A percentile compares a stretch with the other conserved stretches of the same genome.
These are phyloP conservation scores for Handroanthus guayacan DNA, from an alignment of 257 asterid species.

Conservation along the genomic window DNA sequence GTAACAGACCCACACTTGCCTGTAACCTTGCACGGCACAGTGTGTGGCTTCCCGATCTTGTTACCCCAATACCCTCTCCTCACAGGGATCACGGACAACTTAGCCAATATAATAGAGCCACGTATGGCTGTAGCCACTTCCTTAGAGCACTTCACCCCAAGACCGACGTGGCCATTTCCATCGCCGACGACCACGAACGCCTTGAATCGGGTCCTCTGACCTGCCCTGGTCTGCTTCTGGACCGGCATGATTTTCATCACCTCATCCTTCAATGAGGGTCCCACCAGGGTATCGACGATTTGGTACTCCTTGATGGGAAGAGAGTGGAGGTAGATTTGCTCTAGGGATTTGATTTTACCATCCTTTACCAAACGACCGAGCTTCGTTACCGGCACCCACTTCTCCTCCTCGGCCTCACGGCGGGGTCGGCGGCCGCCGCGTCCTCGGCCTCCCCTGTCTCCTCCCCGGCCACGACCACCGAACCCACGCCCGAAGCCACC, in stretches of 20 bases:
- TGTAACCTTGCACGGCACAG: constrained; percentile 87
- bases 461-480: constrained; percentile 52
- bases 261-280: constrained; percentile 41
- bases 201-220: constrained; percentile 82
- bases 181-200: constrained; percentile 81
- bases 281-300: constrained; percentile 55
- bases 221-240: constrained; percentile 82
- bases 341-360: constrained; percentile 37
- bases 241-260: constrained; percentile 78
- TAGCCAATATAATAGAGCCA: constrained; percentile 44
- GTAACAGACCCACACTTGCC: constrained; percentile 87
- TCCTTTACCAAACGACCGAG: constrained; percentile 42
- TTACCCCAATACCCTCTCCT: constrained; percentile 89
- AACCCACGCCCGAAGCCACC: constrained; percentile 64
- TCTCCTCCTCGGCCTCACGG: constrained; percentile 69
- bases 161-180: constrained; percentile 68
- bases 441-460: constrained; percentile 52
- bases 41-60: constrained; percentile 81
- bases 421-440: constrained; percentile 70
- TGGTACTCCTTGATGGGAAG: constrained; percentile 83
- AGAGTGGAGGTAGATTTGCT: constrained; percentile 56
- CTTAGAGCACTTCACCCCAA: constrained; percentile 73
- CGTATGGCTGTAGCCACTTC: constrained; percentile 78
- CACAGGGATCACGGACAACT: constrained; percentile 36
- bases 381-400: constrained; percentile 42